Base-by-base conservation (phyloP, 495 filamentous ascomycete species). In the Podospora didyma region DNA sequence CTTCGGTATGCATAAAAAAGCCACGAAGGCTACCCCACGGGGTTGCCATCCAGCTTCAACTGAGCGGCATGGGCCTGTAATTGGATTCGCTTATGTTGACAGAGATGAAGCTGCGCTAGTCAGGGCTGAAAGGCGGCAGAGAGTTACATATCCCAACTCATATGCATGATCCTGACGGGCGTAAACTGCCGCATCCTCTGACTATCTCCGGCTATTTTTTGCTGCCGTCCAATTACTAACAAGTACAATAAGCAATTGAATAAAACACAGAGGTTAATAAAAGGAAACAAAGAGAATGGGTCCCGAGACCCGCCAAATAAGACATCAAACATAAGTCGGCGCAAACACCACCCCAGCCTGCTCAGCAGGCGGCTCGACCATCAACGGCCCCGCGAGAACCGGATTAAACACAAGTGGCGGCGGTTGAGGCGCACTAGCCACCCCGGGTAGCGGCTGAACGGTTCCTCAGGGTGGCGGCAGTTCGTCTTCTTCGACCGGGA, bases 321-420 rank as follows among this genome's bases (percentile, higher is more conserved):
- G n/a, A n/a, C n/a, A n/a, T 24, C 20, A 54, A 0, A 46, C 51
- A 46, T 54, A 54, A 9, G 51, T 46, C 42, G 51, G 51, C 12
- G 35, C 7, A 46, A 45, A 54, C 2, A 45, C 41, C n/a, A 54
- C 41, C 16, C 51, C 51, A 6, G 12, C 37, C 51, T 54, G 51
- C 24, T 54, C 39, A 19, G 23, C 37, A 4, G 51, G 51, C 22
- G 51, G 51, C 17, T 17, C 22, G 9, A 54, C 51, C 51, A 46
- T 19, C 37, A 54, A 17, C 16, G 51, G 37, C 2, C 7, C 51
- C 23, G 50, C n/a, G n/a, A 41, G 34, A 20, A 53, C 26, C 10
- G 50, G 50, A 20, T 26, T 42, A 34, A 53, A 53, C 17, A 42
- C 34, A 17, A 53, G 42, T 2, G 50, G 50, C 50, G 37, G 37